Conservation (phyloP, 2,329 filamentous ascomycete genomes). For the Ceratocystis diversiconidia region DNA sequence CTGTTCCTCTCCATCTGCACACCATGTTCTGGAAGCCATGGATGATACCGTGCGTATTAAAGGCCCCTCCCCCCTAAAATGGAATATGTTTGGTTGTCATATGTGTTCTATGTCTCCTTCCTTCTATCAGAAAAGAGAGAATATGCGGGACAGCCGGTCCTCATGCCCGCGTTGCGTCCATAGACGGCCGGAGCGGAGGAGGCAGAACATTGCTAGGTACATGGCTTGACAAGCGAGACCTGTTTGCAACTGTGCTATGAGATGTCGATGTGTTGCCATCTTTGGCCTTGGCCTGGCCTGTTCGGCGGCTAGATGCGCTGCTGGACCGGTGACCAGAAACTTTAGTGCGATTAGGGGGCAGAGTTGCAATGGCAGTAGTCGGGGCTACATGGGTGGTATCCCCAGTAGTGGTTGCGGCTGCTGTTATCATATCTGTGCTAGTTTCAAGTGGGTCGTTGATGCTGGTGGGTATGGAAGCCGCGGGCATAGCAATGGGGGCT, state of each 20-base stretch:
- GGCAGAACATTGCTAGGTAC: conserved; percentile 8
- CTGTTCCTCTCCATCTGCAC: neutral
- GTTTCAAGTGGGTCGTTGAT: neutral
- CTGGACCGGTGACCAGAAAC: neutral
- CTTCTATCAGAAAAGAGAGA: neutral
- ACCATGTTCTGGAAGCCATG: conserved; percentile 10
- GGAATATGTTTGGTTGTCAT: neutral
- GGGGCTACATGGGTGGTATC: neutral
- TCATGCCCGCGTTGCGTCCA: conserved; percentile 15
- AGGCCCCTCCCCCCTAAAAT: too few species aligned
- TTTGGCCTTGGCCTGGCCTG: conserved; percentile 14
- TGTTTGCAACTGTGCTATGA: neutral
- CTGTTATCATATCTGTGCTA: neutral
- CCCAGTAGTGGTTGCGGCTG: neutral
- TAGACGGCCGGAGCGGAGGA: conserved; percentile 13
- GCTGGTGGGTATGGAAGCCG: neutral
- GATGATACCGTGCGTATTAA: neutral
- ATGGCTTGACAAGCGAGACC: conserved; percentile 10
- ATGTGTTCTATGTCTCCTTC: neutral
- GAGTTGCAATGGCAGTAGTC: neutral
- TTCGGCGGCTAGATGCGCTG: neutral
- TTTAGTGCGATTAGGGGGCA: neutral
- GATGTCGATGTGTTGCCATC: neutral
- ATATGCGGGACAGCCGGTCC: neutral
- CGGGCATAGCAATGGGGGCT: neutral